Base-by-base conservation (phyloP, 495 filamentous ascomycete species). In the Letharia columbiana region DNA sequence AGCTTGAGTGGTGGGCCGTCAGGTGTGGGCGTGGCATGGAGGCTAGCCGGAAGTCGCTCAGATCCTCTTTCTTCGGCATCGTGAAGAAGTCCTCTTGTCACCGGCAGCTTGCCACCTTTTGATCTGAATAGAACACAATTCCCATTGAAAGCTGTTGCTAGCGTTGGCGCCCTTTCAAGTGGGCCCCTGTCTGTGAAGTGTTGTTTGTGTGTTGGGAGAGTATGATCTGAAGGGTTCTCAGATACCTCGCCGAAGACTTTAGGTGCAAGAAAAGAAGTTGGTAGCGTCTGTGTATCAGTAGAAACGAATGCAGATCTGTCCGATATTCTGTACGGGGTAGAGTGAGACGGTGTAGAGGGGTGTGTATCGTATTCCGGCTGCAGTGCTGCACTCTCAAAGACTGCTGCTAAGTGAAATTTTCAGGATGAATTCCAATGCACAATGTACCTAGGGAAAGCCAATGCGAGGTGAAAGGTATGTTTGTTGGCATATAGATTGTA, bases 1-100 rank as follows among this genome's bases (percentile, higher is more conserved):
- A 98, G 72, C 82, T 96, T 15, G 94, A 96, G 66, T 95, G 91
- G 45, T 87, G 80, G 18, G 84, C 79, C n/a, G 72, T 74, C 62
- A 82, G 75, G 52, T 76, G 74, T 60, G 79, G 80, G 20, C 79
- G 79, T 67, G 71, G 67, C 39, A 66, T 39, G 11, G 65, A 49
- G 35, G 69, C 41, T n/a, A 73, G 47, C 23, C 67, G 58, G 45
- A 71, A 50, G 23, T 60, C 40, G 42, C 58, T 62, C 23, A 67
- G 57, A 20, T 66, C 65, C 15, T 71, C 65, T 31, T 63, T 64
- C 54, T 69, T 65, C 39, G 71, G 57, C 71, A 71, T 73, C 4
- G 31, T 60, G 59, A 52, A 58, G 23, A 28, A 13, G 39, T 37
- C 40, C 54, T 41, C 65, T 64, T 67, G 71, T 69, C 71, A 73